Conservation (phyloP, 2,329 filamentous ascomycete species). For the Sclerotinia nivalis region DNA sequence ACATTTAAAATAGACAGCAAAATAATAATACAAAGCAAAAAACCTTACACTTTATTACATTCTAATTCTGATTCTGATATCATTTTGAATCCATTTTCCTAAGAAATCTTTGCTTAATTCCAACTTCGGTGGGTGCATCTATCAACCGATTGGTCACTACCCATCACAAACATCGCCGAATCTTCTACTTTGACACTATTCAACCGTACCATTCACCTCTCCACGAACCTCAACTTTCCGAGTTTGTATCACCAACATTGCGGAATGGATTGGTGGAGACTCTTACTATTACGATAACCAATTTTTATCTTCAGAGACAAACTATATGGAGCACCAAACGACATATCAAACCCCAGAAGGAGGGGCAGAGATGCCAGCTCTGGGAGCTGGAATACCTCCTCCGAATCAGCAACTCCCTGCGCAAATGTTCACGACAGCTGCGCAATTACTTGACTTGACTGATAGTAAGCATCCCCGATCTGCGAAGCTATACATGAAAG, state of each 20-base stretch:
- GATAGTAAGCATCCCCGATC: constrained; percentile 70
- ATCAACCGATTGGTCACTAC: constrained; percentile 15
- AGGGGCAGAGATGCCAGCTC: constrained; percentile 27
- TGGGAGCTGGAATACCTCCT: constrained; percentile 33
- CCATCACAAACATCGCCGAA: constrained; percentile 7
- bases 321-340: constrained; percentile 55
- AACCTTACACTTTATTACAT: background rate
- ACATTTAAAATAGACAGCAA: background rate
- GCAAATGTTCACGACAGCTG: constrained; percentile 98
- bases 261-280: constrained; percentile 36
- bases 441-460: constrained; percentile 91
- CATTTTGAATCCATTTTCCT: background rate
- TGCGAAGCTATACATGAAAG: background rate
- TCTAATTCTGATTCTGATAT: background rate
- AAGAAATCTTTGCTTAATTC: background rate
- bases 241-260: constrained; percentile 17
- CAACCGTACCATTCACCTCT: constrained; percentile 7
- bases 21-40: background rate
- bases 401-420: constrained; percentile 69
- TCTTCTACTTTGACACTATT: constrained; percentile 4
- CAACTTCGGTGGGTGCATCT: background rate
- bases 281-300: constrained; percentile 29
- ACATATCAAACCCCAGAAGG: constrained; percentile 45
- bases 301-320: constrained; percentile 32
- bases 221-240: constrained; percentile 16